Percentiles rank a stretch among this genome's conserved stretches.
Conservation (phyloP, 164 flowering plant species). For the Saururus chinensis region DNA sequence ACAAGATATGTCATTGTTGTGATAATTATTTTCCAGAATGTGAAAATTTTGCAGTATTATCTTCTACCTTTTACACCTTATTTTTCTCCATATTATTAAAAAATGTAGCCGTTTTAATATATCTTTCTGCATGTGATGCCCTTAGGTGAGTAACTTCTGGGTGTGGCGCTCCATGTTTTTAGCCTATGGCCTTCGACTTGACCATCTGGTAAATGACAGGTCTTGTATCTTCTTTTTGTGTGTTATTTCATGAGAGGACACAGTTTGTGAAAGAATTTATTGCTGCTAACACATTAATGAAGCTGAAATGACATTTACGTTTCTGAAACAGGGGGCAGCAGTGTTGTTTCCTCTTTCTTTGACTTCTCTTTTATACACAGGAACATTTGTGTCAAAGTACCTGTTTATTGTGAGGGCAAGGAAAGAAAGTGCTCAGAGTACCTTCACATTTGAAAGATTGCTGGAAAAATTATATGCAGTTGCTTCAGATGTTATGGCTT, state of each 20-base stretch:
- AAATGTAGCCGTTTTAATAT: not conserved
- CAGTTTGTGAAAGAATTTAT: no score
- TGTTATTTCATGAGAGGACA: not conserved
- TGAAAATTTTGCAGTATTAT: no score
- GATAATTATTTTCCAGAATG: not conserved
- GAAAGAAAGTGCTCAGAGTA: constrained; percentile 22
- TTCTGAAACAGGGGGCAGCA: constrained; percentile 90
- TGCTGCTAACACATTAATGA: not conserved
- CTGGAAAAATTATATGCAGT: constrained; percentile 15
- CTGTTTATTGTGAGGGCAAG: constrained; percentile 28
- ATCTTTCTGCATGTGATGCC: not conserved
- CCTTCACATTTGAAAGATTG: constrained; percentile 9
- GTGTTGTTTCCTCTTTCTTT: constrained; percentile 59
- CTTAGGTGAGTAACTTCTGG: constrained; percentile 31
- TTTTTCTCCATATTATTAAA: not conserved
- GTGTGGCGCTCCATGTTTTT: constrained; percentile 26
- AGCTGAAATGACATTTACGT: constrained; percentile 44
- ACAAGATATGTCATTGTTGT: not conserved
- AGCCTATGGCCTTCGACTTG: constrained; percentile 61
- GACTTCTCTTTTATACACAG: constrained; percentile 76
- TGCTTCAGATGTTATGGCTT: constrained; percentile 43
- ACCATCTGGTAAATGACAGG: constrained; percentile 40
- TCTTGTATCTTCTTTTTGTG: not conserved
- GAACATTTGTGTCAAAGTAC: constrained; percentile 46
- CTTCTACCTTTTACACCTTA: not conserved